phyloP scores from a whole-genome alignment of 179 eudicot species.

The Actinidia arguta region DNA sequence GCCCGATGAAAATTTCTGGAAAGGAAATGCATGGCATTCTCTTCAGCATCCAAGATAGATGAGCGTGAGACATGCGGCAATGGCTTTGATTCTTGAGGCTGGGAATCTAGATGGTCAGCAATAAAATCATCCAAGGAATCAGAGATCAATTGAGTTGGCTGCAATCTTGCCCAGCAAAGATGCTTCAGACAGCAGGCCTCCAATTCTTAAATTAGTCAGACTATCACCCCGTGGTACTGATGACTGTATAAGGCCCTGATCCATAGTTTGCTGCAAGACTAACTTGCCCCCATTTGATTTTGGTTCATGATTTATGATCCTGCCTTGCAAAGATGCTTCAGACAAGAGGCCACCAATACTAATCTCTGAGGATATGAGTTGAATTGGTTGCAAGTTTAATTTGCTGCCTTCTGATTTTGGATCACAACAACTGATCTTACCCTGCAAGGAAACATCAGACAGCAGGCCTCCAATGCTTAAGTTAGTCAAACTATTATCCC shows the following conservation, averaged over 20 bases:
- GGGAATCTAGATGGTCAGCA: slow-evolving; percentile 51
- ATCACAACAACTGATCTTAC: slow-evolving; percentile 20
- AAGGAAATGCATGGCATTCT: slow-evolving; percentile 87
- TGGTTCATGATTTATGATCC: slow-evolving; percentile 11
- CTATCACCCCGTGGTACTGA: slow-evolving; percentile 51
- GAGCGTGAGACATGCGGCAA: slow-evolving; percentile 37
- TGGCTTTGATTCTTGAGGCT: slow-evolving; percentile 44
- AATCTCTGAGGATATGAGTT: slow-evolving; percentile 39
- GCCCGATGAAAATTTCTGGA: slow-evolving; percentile 44
- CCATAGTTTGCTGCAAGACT: slow-evolving; percentile 22
- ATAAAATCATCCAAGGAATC: slow-evolving; percentile 77
- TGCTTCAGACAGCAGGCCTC: slow-evolving; percentile 82
- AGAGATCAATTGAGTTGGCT: slow-evolving; percentile 45
- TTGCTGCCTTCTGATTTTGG: slow-evolving; percentile 24
- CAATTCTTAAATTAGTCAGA: slow-evolving; percentile 79
- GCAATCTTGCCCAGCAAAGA: slow-evolving; percentile 63
- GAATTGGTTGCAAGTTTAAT: slow-evolving; percentile 25
- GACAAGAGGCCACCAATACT: slow-evolving; percentile 61
- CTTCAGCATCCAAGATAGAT: slow-evolving; percentile 93
- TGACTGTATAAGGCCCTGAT: slow-evolving; percentile 36
- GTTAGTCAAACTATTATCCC: slow-evolving; percentile 68
- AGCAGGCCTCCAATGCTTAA: slow-evolving; percentile 52
- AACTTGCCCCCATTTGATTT: slow-evolving; percentile 24
- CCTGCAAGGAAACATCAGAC: slow-evolving; percentile 46
- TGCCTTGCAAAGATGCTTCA: slow-evolving; percentile 55